A percentile compares a stretch with the other conserved stretches of the same genome.
Conservation (phyloP, 1,284 basidiomycete species). For the Leccinum huronense region DNA sequence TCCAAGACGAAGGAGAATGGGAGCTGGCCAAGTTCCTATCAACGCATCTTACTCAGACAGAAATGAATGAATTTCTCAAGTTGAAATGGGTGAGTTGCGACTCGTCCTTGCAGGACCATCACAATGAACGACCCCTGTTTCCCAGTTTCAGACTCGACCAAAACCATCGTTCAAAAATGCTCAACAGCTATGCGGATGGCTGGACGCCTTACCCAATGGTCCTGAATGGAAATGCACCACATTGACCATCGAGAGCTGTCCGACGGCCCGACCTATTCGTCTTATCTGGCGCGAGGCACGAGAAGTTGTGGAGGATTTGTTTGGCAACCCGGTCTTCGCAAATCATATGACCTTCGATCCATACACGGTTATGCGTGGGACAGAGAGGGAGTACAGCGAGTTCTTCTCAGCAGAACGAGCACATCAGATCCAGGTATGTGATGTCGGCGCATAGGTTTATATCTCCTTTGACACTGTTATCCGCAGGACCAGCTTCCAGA, state of each 20-base stretch:
- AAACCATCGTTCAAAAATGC: neutral
- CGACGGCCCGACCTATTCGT: neutral
- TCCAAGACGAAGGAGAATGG: slow-evolving; percentile 2
- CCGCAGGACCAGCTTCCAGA: slow-evolving; percentile 2
- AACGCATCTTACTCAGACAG: neutral
- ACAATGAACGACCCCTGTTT: neutral
- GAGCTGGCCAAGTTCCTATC: neutral
- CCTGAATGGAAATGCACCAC: neutral
- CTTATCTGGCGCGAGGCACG: neutral
- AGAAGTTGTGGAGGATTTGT: neutral
- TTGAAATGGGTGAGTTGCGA: neutral
- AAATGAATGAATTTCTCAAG: neutral
- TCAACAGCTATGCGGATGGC: neutral
- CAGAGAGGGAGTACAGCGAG: neutral
- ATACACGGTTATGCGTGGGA: neutral
- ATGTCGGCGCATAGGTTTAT: no score
- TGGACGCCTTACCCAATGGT: neutral
- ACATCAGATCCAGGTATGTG: neutral
- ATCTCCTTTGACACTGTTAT: neutral
- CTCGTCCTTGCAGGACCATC: neutral
- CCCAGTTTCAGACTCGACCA: neutral
- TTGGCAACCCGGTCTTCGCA: neutral
- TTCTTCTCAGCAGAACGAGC: neutral
- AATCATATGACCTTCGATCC: neutral
- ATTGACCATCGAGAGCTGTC: neutral